Evolutionary conservation across 1,139 yeast species (phyloP), one percentile per base, ranked within the genome.

Genomic region (Hanseniaspora gamundiae): DNA sequence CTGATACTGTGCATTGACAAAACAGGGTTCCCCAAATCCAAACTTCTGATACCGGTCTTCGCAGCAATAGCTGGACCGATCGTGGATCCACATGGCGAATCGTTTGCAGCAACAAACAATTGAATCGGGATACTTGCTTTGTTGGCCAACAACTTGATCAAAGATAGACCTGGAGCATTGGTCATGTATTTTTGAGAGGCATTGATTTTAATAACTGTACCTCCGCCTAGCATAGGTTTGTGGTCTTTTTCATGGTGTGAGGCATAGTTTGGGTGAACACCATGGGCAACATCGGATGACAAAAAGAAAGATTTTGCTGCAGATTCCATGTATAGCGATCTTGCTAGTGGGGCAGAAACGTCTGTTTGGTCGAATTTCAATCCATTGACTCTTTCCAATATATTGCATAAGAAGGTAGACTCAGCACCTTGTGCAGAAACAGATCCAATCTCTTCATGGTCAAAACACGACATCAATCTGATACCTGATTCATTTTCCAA

Each of bases 261-360:
- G 9, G 74, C 66, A 62, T 88, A 91, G 63, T 91, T 91, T 48
- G 98, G 98, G 60, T 91, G 95, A 33, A 88, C 81, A 27, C 95
- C 97, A 59, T 91, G 98, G 1, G 97, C 95, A 79, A 86, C 91
- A 60, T 91, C 98, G 0, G 95, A 86, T 0, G 97, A 88, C 43
- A 91, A 65, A 53, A 91, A 73, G 63, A 91, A 88, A 1, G 97
- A 86, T 59, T 80, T 82, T 13, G 95, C 75, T 65, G 82, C 74
- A 1, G 86, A 65, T 59, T 81, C 80, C 51, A 75, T 73, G 50
- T 76, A 73, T 42, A 63, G 59, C 39, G 67, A 51, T 48, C 48
- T 51, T 19, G 54, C 51, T 17, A 55, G 51, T 10, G 54, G 60
- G 2, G 57, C 53, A 4, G 52, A 42, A 14, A 52, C 54, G 33